Conservation (phyloP, 176 grass and related monocot genomes). For the Coix lacrymajobi region DNA sequence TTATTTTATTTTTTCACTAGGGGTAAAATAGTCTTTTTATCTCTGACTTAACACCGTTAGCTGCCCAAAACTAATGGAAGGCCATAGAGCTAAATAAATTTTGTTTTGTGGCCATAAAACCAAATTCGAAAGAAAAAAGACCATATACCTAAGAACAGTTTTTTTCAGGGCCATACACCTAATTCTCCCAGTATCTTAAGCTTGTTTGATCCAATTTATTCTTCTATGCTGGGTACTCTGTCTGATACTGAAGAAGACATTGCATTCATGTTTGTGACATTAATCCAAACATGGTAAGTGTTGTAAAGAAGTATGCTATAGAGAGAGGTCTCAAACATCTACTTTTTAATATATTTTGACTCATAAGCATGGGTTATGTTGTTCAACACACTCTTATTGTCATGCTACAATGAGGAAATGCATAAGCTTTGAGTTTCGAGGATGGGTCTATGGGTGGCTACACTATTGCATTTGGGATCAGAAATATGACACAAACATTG, state of each 20-base stretch:
- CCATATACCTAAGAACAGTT: too few relatives aligned
- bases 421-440: slow-evolving; percentile 80
- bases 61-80: too few relatives aligned
- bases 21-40: too few relatives aligned
- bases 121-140: too few relatives aligned
- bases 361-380: not conserved
- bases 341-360: not conserved
- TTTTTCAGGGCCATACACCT: too few relatives aligned
- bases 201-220: too few relatives aligned
- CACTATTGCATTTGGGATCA: slow-evolving; percentile 87
- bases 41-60: too few relatives aligned
- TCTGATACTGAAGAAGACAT: slow-evolving; percentile 60
- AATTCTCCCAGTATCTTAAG: too few relatives aligned
- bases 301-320: slow-evolving; percentile 74
- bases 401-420: slow-evolving; percentile 69
- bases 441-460: slow-evolving; percentile 90
- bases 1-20: too few relatives aligned
- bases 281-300: slow-evolving; percentile 82
- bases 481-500: slow-evolving; percentile 87
- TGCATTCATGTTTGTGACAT: slow-evolving; percentile 89
- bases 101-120: too few relatives aligned
- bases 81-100: too few relatives aligned
- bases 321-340: slow-evolving; percentile 52
- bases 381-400: slow-evolving; percentile 3
- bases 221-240: slow-evolving; percentile 35